Percentiles rank a stretch among this genome's conserved stretches.
Conservation (phyloP, 805 yeast genomes). For the Gaillardinia entomophila region DNA sequence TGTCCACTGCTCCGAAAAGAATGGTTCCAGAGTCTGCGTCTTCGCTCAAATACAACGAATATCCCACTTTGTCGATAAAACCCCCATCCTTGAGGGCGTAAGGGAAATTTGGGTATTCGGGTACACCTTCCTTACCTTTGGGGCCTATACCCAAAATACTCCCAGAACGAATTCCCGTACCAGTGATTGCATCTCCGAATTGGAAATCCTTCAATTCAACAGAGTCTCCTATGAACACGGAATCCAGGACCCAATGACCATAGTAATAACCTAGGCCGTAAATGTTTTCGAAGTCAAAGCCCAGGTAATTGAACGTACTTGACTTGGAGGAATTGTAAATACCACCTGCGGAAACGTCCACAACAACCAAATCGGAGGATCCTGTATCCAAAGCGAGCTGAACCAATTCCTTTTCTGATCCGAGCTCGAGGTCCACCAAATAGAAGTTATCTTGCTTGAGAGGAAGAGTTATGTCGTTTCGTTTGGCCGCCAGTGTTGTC, state of each 20-base stretch:
- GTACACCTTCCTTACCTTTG: not conserved
- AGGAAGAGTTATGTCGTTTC: too few relatives aligned
- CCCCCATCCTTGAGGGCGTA: not conserved
- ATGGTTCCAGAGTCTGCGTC: conserved; percentile 3
- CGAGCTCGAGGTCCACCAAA: too few relatives aligned
- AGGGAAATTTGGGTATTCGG: not conserved
- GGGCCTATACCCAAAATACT: not conserved
- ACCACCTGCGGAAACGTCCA: too few relatives aligned
- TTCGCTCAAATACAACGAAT: not conserved
- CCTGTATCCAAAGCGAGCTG: too few relatives aligned
- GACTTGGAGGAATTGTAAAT: too few relatives aligned
- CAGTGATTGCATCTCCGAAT: not conserved
- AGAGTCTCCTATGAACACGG: conserved; percentile 3
- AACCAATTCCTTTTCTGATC: too few relatives aligned
- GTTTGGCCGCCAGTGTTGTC: too few relatives aligned
- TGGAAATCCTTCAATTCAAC: not conserved
- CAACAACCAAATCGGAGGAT: too few relatives aligned
- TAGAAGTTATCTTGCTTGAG: too few relatives aligned
- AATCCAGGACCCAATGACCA: conserved; percentile 12
- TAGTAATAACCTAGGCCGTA: too few relatives aligned
- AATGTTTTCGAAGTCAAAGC: too few relatives aligned
- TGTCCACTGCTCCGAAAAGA: conserved; percentile 8
- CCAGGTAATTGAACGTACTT: too few relatives aligned
- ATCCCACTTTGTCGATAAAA: not conserved
- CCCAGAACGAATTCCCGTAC: not conserved